Evolutionary conservation across 306 rosid genomes (phyloP), one percentile per base, ranked within the genome.

Genomic region (Glycine latifolia): DNA sequence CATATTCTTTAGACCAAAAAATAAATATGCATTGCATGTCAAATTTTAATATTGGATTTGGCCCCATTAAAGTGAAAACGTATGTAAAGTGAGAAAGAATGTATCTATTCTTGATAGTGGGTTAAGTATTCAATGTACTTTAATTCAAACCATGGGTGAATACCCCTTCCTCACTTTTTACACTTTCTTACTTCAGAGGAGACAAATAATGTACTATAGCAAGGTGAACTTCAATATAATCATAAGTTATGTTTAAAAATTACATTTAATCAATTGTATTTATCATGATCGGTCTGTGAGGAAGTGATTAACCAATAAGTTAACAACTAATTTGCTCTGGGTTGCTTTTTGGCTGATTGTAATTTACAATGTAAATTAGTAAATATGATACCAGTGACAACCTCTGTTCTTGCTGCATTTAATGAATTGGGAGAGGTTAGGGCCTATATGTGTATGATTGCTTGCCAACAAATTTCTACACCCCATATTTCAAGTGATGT

Each of bases 21-120:
- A 47, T 35, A 46, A n/a, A 58, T 74, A 63, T 10, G 53, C 13
- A 13, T 20, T 55, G 46, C 60, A 75, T 8, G 11, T 58, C 52
- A 67, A 55, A 56, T 54, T 48, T 55, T 54, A 35, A 67, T n/a
- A 48, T 80, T 4, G 5, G 31, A 63, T 67, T 67, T 67, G 50
- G 4, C 33, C 8, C 13, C 12, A 8, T 11, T 7, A 41, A n/a
- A 15, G 35, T 41, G 31, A 39, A n/a, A 37, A 66, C 3, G 16
- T 33, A 37, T 63, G 20, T 14, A 33, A 3, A 37, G 41, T 37
- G 41, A 14, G 71, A 14, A 3, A 66, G 50, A 50, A 6, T 41
- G 5, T 63, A 33, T 10, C 15, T 3, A 61, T 11, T 35, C 43
- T 2, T 31, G 43, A 61, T 11, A 60, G 43, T 60, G 39, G 67